Conservation (phyloP, 257 asterid genomes). For the Solanum chiquidenum region DNA sequence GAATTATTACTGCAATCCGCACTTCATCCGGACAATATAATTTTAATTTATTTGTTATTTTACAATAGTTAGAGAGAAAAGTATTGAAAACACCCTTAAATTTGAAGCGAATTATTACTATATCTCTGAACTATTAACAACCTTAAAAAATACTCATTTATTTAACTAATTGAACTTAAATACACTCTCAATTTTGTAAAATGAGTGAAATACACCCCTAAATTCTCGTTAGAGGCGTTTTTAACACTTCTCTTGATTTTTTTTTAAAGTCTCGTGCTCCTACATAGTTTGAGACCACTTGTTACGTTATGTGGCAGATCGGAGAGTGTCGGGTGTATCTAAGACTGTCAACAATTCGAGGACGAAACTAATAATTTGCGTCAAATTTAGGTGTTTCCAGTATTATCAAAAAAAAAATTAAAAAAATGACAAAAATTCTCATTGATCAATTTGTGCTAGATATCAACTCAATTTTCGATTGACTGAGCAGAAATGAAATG, state of each 20-base stretch:
- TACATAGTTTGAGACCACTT: background rate
- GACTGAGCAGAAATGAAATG: background rate
- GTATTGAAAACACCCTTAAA: too few species aligned
- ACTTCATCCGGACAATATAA: too few species aligned
- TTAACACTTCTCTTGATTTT: background rate
- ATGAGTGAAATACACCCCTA: background rate
- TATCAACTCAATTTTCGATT: background rate
- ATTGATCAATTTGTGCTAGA: background rate
- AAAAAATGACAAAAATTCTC: background rate
- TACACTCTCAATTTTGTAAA: background rate
- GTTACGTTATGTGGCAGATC: too few species aligned
- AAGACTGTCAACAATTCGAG: too few species aligned
- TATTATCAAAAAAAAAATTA: background rate
- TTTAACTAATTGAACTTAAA: background rate
- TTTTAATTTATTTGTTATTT: too few species aligned
- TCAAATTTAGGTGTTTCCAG: fast-evolving
- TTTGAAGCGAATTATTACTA: too few species aligned
- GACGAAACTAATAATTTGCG: too few species aligned
- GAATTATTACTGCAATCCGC: too few species aligned
- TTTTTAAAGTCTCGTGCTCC: background rate
- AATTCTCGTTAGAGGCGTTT: background rate
- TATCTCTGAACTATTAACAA: too few species aligned
- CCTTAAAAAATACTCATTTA: too few species aligned
- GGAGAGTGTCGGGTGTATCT: background rate
- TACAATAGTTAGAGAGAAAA: too few species aligned